Conservation (phyloP, 257 asterid genomes). For the Capsicum rhomboideum region DNA sequence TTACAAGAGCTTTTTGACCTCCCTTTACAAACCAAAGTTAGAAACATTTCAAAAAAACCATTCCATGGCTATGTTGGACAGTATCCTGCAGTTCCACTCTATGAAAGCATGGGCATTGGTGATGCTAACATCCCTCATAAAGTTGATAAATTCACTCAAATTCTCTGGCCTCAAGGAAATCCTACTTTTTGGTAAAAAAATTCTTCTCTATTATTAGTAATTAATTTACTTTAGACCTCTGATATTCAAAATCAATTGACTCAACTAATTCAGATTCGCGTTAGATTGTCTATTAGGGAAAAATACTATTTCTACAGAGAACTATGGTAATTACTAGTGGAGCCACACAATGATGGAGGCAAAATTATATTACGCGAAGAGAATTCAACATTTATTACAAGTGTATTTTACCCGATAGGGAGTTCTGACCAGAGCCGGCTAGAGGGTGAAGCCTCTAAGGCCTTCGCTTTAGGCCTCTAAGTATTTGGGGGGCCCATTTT, state of each 20-base stretch:
- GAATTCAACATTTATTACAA: too few relatives aligned
- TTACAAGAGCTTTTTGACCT: constrained; percentile 44
- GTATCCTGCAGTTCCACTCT: constrained; percentile 35
- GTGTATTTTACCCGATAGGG: too few relatives aligned
- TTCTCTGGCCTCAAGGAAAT: constrained; percentile 58
- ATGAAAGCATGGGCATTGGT: constrained; percentile 55
- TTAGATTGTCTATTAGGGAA: not conserved
- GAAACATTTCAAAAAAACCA: constrained; percentile 40
- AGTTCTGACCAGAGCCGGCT: too few relatives aligned
- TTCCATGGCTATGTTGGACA: constrained; percentile 64
- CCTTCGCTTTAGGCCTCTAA: too few relatives aligned
- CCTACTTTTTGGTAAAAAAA: constrained; percentile 32
- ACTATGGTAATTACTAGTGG: too few relatives aligned
- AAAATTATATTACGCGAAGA: too few relatives aligned
- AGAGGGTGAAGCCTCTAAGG: too few relatives aligned
- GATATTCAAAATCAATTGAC: not conserved
- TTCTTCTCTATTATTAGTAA: not conserved
- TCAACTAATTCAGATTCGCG: not conserved
- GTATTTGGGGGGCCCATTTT: too few relatives aligned
- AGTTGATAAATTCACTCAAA: constrained; percentile 21
- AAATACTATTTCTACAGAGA: not conserved
- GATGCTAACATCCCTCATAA: constrained; percentile 21
- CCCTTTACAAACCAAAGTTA: constrained; percentile 37
- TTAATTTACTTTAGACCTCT: not conserved
- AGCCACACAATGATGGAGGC: not conserved